phyloP scores from a whole-genome alignment of 2,329 filamentous ascomycete genomes.

The Talaromyces marneffei region DNA sequence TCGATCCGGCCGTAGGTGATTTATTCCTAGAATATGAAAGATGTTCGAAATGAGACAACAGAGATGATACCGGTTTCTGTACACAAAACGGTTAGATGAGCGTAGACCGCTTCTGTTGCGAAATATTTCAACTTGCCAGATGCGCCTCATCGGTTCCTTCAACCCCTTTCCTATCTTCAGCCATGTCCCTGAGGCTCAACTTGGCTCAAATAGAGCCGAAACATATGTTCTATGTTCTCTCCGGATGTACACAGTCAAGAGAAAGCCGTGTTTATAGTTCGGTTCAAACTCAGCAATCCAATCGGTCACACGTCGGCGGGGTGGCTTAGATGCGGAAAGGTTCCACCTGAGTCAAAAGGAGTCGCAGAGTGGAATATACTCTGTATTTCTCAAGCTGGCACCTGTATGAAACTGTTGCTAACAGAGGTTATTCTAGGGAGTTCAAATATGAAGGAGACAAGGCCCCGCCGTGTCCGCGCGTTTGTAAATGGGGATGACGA shows the following conservation, averaged over 20 bases:
- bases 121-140: constrained; percentile 26
- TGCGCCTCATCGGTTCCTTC: constrained; percentile 33
- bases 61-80: constrained; percentile 45
- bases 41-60: constrained; percentile 46
- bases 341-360: not conserved
- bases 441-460: not conserved
- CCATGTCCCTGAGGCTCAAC: constrained; percentile 30
- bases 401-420: not conserved
- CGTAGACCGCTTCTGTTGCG: not conserved
- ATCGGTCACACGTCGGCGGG: not conserved
- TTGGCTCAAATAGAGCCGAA: constrained; percentile 22
- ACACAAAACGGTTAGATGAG: constrained; percentile 16
- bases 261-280: not conserved
- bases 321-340: constrained; percentile 3
- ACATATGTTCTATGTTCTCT: constrained; percentile 24
- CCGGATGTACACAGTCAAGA: not conserved
- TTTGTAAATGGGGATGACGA: constrained; percentile 3
- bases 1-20: constrained; percentile 1
- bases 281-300: not conserved
- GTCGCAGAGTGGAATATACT: not conserved
- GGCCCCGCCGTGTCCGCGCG: not conserved
- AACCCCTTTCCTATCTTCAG: constrained; percentile 28
- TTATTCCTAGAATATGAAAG: constrained; percentile 30
- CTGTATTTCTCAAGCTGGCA: not conserved
- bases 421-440: not conserved